A percentile compares a stretch with the other conserved stretches of the same genome.
phyloP scores from a whole-genome alignment of 2,329 filamentous ascomycete genomes.

The Ophiognomonia clavigignenti-juglandacearum region DNA sequence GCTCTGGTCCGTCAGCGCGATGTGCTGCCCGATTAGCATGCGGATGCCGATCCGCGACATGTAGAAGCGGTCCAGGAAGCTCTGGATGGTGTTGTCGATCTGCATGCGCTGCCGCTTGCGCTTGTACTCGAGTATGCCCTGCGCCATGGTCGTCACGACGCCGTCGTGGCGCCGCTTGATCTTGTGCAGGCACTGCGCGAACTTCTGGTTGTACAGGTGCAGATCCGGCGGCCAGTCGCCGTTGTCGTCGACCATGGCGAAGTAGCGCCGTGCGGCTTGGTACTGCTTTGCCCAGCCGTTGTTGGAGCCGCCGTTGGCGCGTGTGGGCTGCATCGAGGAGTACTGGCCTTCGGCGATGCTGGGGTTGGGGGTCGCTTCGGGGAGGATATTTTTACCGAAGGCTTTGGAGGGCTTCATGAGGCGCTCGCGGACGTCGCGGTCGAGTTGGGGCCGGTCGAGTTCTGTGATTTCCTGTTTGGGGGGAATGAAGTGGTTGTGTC shows the following conservation, averaged over 20 bases:
- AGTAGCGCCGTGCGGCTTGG: slow-evolving; percentile 68
- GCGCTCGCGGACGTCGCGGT: slow-evolving; percentile 70
- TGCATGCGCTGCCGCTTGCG: slow-evolving; percentile 94
- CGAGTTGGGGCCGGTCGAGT: slow-evolving; percentile 72
- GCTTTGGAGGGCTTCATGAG: slow-evolving; percentile 64
- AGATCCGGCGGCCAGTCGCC: slow-evolving; percentile 91
- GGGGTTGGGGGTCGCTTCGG: slow-evolving; percentile 83
- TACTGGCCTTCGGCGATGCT: slow-evolving; percentile 84
- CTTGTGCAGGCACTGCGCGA: slow-evolving; percentile 80
- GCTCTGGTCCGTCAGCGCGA: slow-evolving; percentile 90
- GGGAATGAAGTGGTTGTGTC: too few species aligned
- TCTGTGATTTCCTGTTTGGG: slow-evolving; percentile 81
- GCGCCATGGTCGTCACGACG: slow-evolving; percentile 95
- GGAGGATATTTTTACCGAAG: slow-evolving; percentile 61
- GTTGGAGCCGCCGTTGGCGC: slow-evolving; percentile 39
- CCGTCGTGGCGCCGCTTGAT: slow-evolving; percentile 96
- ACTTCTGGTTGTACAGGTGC: slow-evolving; percentile 87
- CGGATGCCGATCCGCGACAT: slow-evolving; percentile 99
- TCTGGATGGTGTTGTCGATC: slow-evolving; percentile 95
- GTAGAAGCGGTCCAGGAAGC: slow-evolving; percentile 97
- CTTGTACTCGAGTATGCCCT: slow-evolving; percentile 98
- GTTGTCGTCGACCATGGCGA: slow-evolving; percentile 83
- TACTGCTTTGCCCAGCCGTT: slow-evolving; percentile 41
- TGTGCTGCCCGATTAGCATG: slow-evolving; percentile 98
- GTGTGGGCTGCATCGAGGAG: slow-evolving; percentile 45